Percentiles rank a stretch among this genome's conserved stretches.
These are phyloP conservation scores for Pseudogymnoascus sp. DNA, from an alignment of 2,329 filamentous ascomycete species.

Conservation along the genomic window DNA sequence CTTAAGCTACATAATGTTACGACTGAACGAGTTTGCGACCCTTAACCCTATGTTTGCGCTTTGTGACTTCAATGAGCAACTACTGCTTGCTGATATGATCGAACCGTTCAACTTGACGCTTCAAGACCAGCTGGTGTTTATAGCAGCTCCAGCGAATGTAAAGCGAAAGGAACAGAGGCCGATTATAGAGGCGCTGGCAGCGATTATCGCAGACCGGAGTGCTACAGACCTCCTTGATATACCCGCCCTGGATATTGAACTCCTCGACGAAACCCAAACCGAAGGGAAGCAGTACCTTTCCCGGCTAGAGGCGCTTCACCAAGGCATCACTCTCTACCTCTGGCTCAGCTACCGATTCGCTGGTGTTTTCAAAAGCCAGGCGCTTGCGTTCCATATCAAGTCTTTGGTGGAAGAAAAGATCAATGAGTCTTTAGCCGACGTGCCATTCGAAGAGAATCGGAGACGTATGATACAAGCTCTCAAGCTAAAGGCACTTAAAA, in stretches of 20 bases:
- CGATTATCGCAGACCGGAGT: slow-evolving; percentile 59
- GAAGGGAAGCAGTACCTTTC: slow-evolving; percentile 46
- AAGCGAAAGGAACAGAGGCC: slow-evolving; percentile 40
- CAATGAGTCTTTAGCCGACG: slow-evolving; percentile 21
- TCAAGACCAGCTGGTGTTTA: slow-evolving; percentile 68
- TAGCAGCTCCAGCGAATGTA: slow-evolving; percentile 60
- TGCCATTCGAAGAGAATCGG: slow-evolving; percentile 5
- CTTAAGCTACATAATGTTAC: slow-evolving; percentile 73
- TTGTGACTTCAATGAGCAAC: slow-evolving; percentile 52
- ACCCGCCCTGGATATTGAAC: slow-evolving; percentile 60
- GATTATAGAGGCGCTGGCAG: slow-evolving; percentile 58
- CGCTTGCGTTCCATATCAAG: slow-evolving; percentile 74
- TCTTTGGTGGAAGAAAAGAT: slow-evolving; percentile 70
- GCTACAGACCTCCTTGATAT: slow-evolving; percentile 67
- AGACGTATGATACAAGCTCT: not conserved
- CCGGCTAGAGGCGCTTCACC: slow-evolving; percentile 71
- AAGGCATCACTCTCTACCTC: slow-evolving; percentile 74
- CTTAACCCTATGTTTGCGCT: slow-evolving; percentile 64
- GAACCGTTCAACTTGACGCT: slow-evolving; percentile 64
- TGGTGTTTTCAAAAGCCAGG: slow-evolving; percentile 69
- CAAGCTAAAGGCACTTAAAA: not conserved
- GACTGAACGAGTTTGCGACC: slow-evolving; percentile 61
- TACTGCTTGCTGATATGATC: slow-evolving; percentile 66
- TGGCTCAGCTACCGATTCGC: slow-evolving; percentile 90
- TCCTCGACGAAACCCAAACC: slow-evolving; percentile 52